Evolutionary conservation across 371 early-diverging fungal genomes (phyloP).

Genomic region (Rhizopus microsporus): DNA sequence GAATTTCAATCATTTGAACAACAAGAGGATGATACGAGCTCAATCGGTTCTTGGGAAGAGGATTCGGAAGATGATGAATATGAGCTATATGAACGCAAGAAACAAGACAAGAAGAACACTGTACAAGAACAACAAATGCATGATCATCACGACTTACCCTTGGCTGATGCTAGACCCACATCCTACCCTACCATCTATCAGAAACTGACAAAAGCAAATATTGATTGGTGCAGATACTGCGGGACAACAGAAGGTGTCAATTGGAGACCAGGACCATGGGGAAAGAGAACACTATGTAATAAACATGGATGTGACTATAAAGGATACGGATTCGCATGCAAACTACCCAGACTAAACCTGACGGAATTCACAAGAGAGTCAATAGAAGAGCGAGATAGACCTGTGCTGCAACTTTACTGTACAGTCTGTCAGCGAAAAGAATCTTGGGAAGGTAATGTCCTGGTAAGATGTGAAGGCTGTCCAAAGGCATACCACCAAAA

Average conservation of each 20-base stretch:
- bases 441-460: slow-evolving; percentile 63
- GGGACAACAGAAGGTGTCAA: slow-evolving; percentile 90
- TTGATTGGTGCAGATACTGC: slow-evolving; percentile 92
- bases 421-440: slow-evolving; percentile 73
- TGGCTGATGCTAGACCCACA: slow-evolving; percentile 10
- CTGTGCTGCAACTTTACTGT: slow-evolving; percentile 87
- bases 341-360: slow-evolving; percentile 81
- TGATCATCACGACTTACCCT: not conserved
- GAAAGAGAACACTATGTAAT: slow-evolving; percentile 91
- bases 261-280: slow-evolving; percentile 94
- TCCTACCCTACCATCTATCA: slow-evolving; percentile 59
- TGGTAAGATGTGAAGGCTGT: slow-evolving; percentile 86
- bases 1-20: slow-evolving; percentile 3
- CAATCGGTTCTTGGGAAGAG: slow-evolving; percentile 14
- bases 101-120: slow-evolving; percentile 1
- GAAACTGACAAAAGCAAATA: slow-evolving; percentile 59
- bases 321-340: slow-evolving; percentile 90
- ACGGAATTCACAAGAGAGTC: slow-evolving; percentile 72
- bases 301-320: slow-evolving; percentile 94
- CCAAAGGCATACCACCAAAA: slow-evolving; percentile 79
- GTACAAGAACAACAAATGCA: not conserved
- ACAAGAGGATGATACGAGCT: slow-evolving; percentile 13
- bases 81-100: not conserved
- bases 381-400: slow-evolving; percentile 75
- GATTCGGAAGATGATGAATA: slow-evolving; percentile 2